Percentiles rank a stretch among this genome's conserved stretches.
phyloP scores from a whole-genome alignment of 352 stramenopile genomes.

The Pythium oligandrum region DNA sequence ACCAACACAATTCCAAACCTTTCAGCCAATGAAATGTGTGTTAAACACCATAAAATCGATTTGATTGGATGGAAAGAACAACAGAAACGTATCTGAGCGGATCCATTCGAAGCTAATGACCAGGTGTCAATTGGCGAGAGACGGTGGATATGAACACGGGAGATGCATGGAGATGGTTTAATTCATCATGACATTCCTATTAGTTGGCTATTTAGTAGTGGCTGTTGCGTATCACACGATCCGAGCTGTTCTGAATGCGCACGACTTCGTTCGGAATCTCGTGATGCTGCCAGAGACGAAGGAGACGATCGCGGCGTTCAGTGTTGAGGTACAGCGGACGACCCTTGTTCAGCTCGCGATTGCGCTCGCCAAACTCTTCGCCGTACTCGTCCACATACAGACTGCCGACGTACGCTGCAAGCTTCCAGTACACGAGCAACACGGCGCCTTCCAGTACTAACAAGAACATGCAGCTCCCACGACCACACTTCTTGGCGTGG shows the following conservation, averaged over 20 bases:
- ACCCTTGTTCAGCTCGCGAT: slow-evolving; percentile 76
- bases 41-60: slow-evolving; percentile 4
- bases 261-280: slow-evolving; percentile 86
- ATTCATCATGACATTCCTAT: too few relatives aligned
- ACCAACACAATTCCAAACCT: slow-evolving; percentile 5
- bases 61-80: slow-evolving; percentile 2
- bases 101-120: too few relatives aligned
- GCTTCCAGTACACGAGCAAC: slow-evolving; percentile 83
- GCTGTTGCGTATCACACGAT: slow-evolving; percentile 84
- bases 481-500: slow-evolving; percentile 82
- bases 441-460: slow-evolving; percentile 80
- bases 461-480: slow-evolving; percentile 78
- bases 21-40: slow-evolving; percentile 1
- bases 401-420: slow-evolving; percentile 77
- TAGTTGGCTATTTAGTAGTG: slow-evolving; percentile 49
- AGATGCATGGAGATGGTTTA: too few relatives aligned
- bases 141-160: too few relatives aligned
- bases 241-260: slow-evolving; percentile 86
- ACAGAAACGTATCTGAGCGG: neutral
- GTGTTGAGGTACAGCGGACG: slow-evolving; percentile 77
- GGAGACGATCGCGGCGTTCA: slow-evolving; percentile 58
- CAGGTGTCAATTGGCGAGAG: too few relatives aligned
- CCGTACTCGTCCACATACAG: slow-evolving; percentile 87
- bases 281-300: slow-evolving; percentile 74
- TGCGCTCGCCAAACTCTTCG: slow-evolving; percentile 83